phyloP scores from a whole-genome alignment of 805 yeast species.

The Pichia insulana region DNA sequence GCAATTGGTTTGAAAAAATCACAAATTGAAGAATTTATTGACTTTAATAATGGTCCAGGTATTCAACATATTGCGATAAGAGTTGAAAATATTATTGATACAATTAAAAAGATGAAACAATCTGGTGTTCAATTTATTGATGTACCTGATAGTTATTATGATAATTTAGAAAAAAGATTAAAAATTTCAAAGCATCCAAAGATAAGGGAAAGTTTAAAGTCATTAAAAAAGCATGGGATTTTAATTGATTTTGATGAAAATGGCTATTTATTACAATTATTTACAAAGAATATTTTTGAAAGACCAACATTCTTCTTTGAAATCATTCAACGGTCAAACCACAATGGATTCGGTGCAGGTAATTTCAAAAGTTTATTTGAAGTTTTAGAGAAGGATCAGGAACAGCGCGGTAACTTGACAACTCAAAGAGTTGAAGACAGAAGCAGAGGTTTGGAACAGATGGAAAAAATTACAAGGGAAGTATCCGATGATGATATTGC shows the following conservation, averaged over 20 bases:
- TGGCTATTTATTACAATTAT: conserved; percentile 73
- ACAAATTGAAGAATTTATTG: conserved; percentile 76
- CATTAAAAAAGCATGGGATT: conserved; percentile 44
- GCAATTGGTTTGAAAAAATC: conserved; percentile 57
- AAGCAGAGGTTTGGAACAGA: background rate
- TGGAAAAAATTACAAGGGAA: too few species aligned
- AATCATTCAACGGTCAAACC: conserved; percentile 70
- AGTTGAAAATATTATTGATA: conserved; percentile 50
- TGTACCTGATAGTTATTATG: conserved; percentile 53
- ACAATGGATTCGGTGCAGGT: conserved; percentile 84
- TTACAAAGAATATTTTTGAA: conserved; percentile 67
- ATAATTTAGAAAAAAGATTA: conserved; percentile 38
- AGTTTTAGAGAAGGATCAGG: conserved; percentile 72
- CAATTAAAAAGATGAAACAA: conserved; percentile 44
- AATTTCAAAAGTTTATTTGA: conserved; percentile 78
- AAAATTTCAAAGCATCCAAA: conserved; percentile 27
- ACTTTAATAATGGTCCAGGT: conserved; percentile 72
- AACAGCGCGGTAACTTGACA: conserved; percentile 52
- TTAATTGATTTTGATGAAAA: conserved; percentile 69
- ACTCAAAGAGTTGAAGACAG: background rate
- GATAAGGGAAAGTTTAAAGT: conserved; percentile 44
- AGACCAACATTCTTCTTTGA: conserved; percentile 80
- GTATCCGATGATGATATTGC: conserved; percentile 32
- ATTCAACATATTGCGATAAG: conserved; percentile 73
- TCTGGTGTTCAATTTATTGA: conserved; percentile 65